Base-by-base conservation (phyloP, 2,329 filamentous ascomycete genomes). In the Penicillium verrucosum region DNA sequence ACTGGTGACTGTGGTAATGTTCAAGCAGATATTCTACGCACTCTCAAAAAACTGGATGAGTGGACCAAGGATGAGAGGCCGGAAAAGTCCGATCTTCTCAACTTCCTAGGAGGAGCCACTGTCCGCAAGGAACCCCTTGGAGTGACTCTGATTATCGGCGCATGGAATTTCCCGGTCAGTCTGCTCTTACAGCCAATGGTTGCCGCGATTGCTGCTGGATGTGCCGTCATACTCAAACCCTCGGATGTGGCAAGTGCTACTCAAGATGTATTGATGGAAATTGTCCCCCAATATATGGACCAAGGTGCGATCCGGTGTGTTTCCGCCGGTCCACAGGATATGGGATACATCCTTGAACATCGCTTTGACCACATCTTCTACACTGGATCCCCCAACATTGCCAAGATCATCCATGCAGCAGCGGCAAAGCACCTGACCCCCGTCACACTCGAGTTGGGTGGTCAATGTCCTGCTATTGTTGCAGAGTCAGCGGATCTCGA, bases 341-440 rank as follows among this genome's bases (percentile, higher is more conserved):
- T 72, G 40, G 57, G 62, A 4, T 42, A 67, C 8, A 64, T 80
- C 3, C 68, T 80, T 1, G 63, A 73, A 30, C 64, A 70, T 9
- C 72, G 70, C 49, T 80, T 74, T 57, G 68, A 79, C 59, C 73
- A 78, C 54, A 77, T 80, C 43, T 80, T 80, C 67, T 80, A 76
- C 61, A 80, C 77, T 0, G 78, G 78, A 0, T 76, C 73, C 1
- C 65, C 70, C 10, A 67, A 60, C 16, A 67, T 79, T 14, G 78
- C 67, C 8, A 71, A 70, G 25, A 69, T 75, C 12, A 65, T 81
- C 16, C 65, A 70, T 48, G 60, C 63, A 1, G 76, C 77, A 5
- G 78, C 79, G 3, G 77, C 78, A 3, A 76, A 75, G 40, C 63
- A 79, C 56, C 69, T 81, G n/a, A 80, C 79, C 0, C 75, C 77